Percentiles rank a stretch among this genome's conserved stretches.
Conservation (phyloP, 768 basidiomycete genomes). For the Gloeostereum incarnatum region DNA sequence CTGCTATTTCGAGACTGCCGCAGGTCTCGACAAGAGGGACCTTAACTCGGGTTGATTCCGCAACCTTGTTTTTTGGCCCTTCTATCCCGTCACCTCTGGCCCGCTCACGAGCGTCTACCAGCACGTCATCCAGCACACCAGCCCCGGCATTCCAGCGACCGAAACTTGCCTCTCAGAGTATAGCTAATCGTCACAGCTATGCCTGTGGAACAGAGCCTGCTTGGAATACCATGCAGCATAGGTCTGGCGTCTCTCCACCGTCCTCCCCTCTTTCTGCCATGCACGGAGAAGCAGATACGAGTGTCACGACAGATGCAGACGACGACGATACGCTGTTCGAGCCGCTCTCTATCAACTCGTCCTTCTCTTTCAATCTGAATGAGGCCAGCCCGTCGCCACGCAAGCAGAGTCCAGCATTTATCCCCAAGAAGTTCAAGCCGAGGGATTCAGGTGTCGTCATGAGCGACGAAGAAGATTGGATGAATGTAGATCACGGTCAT, state of each 20-base stretch:
- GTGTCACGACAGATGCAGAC: slow-evolving; percentile 22
- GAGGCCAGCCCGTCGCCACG: slow-evolving; percentile 49
- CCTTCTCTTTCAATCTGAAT: slow-evolving; percentile 49
- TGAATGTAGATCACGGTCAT: slow-evolving; percentile 18
- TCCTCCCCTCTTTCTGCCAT: slow-evolving; percentile 32
- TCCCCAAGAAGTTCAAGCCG: slow-evolving; percentile 65
- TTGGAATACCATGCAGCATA: slow-evolving; percentile 33
- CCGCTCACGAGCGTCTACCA: slow-evolving; percentile 21
- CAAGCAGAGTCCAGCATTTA: slow-evolving; percentile 18
- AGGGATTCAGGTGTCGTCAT: slow-evolving; percentile 58
- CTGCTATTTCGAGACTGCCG: slow-evolving; percentile 12
- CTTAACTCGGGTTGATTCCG: slow-evolving; percentile 45
- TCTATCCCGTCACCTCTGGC: slow-evolving; percentile 22
- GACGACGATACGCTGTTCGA: slow-evolving; percentile 54
- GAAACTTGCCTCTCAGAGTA: slow-evolving; percentile 20
- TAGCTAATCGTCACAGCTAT: slow-evolving; percentile 55
- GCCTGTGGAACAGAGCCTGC: slow-evolving; percentile 28
- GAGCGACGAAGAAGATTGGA: slow-evolving; percentile 50
- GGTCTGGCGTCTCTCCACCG: slow-evolving; percentile 28
- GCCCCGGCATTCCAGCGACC: slow-evolving; percentile 7
- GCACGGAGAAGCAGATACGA: slow-evolving; percentile 13
- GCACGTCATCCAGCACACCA: slow-evolving; percentile 13
- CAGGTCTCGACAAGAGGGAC: slow-evolving; percentile 21
- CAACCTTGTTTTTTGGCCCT: slow-evolving; percentile 64
- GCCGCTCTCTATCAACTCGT: slow-evolving; percentile 32